Conservation (phyloP, 2,329 filamentous ascomycete genomes). For the Epichloe sibirici region DNA sequence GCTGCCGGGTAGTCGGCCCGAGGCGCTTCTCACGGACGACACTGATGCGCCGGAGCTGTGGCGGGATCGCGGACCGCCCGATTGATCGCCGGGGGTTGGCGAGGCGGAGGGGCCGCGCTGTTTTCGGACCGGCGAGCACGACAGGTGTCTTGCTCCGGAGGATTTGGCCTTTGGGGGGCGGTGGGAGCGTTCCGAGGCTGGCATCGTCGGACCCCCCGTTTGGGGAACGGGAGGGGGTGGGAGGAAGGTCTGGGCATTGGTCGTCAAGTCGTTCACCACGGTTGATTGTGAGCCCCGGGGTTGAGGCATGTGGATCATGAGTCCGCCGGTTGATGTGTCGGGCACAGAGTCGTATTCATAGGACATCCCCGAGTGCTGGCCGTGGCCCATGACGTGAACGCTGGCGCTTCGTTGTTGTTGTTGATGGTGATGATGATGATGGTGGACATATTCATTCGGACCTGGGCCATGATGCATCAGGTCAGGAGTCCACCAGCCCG, state of each 20-base stretch:
- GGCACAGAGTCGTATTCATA: constrained; percentile 26
- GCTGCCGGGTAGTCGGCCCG: constrained; percentile 20
- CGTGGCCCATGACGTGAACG: constrained; percentile 28
- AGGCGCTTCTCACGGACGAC: constrained; percentile 23
- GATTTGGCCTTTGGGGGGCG: constrained; percentile 43
- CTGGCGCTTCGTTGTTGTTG: constrained; percentile 17
- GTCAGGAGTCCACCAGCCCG: constrained; percentile 21
- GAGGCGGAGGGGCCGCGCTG: constrained; percentile 27
- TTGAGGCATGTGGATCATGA: constrained; percentile 45
- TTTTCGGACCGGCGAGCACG: constrained; percentile 30
- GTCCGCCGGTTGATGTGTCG: constrained; percentile 23
- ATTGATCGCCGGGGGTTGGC: constrained; percentile 23
- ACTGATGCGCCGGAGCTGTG: constrained; percentile 28
- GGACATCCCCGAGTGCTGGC: constrained; percentile 26
- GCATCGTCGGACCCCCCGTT: neutral
- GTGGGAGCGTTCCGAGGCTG: constrained; percentile 25
- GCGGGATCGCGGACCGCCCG: constrained; percentile 17
- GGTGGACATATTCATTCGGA: constrained; percentile 7
- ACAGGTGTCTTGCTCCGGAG: constrained; percentile 38
- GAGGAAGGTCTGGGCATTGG: constrained; percentile 24
- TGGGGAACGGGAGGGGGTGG: constrained; percentile 16
- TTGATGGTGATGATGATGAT: neutral
- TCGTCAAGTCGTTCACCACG: constrained; percentile 22
- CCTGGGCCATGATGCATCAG: constrained; percentile 14
- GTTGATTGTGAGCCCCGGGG: constrained; percentile 23